Evolutionary conservation across 495 filamentous ascomycete species (phyloP).

Genomic region (Aspergillus indologenus): DNA sequence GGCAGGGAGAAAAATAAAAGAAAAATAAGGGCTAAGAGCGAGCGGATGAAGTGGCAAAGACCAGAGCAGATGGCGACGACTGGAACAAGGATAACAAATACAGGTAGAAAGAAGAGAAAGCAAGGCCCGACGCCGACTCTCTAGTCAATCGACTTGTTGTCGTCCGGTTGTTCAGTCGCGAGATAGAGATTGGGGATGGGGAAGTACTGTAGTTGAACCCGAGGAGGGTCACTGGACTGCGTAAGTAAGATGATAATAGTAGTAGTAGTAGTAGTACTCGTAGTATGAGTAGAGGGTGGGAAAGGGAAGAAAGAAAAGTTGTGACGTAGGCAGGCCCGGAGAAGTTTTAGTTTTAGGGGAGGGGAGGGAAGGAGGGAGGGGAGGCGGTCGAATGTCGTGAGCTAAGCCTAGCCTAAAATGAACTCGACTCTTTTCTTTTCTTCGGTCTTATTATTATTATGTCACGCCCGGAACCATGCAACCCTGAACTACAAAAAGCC

Average conservation of each 20-base stretch:
- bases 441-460: constrained; percentile 4
- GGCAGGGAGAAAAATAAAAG: constrained; percentile 17
- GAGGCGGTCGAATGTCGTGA: constrained; percentile 26
- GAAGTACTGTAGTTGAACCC: neutral
- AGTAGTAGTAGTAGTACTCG: constrained; percentile 2
- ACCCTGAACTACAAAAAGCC: constrained; percentile 27
- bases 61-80: constrained; percentile 5
- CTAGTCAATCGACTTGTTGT: constrained; percentile 6
- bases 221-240: constrained; percentile 1
- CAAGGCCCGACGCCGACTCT: constrained; percentile 5
- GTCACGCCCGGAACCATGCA: constrained; percentile 23
- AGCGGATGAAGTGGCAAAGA: constrained; percentile 18
- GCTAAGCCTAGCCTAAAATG: constrained; percentile 19
- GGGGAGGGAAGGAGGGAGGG: constrained; percentile 24
- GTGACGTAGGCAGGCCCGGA: constrained; percentile 36
- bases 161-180: constrained; percentile 10
- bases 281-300: constrained; percentile 9
- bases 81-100: constrained; percentile 10
- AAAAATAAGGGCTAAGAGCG: constrained; percentile 12
- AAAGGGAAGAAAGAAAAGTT: constrained; percentile 26
- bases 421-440: constrained; percentile 11
- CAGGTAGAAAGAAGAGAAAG: constrained; percentile 6
- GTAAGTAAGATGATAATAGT: constrained; percentile 2
- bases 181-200: neutral
- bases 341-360: constrained; percentile 12